Base-by-base conservation (phyloP, 257 asterid genomes). In the Capsicum chinense region DNA sequence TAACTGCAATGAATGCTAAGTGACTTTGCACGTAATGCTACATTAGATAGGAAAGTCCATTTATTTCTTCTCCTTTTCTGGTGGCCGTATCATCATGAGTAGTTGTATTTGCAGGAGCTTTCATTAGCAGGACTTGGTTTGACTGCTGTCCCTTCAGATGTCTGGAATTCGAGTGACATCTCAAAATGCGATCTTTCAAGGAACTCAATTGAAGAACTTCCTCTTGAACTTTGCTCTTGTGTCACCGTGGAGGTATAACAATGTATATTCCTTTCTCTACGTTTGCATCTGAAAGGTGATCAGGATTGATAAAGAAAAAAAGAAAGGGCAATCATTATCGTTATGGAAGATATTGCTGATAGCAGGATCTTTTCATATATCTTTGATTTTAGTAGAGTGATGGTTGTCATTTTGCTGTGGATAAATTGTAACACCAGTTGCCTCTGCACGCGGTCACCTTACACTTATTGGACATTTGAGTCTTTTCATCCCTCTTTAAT, bases 131-230 rank as follows among this genome's bases (percentile, higher is more conserved):
- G 95, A 80, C 69, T 91, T 85, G 88, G 92, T 81, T 90, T 96
- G 91, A 85, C 73, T 85, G 91, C 87, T 83, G 91, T 96, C 80
- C 99, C 99, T 56, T 86, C 97, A 56, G 98, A 96, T 39, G 90
- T 90, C 78, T 94, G 94, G 98, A 93, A 92, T 82, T 90, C 94
- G 0, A 87, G 84, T 21, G 93, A 93, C 56, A 83, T 94, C 87
- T 90, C 94, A 7, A 94, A 95, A 90, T 89, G 95, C 85, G 87
- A 96, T 91, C 95, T 96, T 79, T 91, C 98, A 1, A 92, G 89
- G 81, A 94, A 93, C 87, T 92, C 92, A 48, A 92, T 96, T 67
- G 95, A 91, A 89, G 97, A 92, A 84, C 88, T 94, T 78, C 98
- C 99, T n/a, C 14, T 60, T 52, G 98, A 95, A 90, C 91, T 94